A percentile compares a stretch with the other conserved stretches of the same genome.
These are phyloP conservation scores for Daedaleopsis nitida DNA, from an alignment of 768 basidiomycete genomes.

Conservation along the genomic window DNA sequence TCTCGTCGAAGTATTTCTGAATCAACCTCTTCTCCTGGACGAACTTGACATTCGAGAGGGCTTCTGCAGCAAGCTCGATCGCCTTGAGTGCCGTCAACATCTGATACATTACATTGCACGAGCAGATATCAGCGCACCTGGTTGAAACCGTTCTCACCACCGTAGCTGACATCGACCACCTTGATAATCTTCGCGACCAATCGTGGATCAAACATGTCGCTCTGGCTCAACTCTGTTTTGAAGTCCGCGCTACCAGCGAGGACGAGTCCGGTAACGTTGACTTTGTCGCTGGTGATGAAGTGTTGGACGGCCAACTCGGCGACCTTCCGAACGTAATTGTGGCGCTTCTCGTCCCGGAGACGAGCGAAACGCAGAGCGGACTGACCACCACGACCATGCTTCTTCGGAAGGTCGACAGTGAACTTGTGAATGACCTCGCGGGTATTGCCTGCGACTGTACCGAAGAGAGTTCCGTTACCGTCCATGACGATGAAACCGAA, in stretches of 20 bases:
- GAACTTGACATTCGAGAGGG: constrained; percentile 97
- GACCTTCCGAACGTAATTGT: constrained; percentile 99
- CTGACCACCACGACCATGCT: constrained; percentile 99
- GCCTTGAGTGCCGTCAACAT: constrained; percentile 53
- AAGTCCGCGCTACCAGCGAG: constrained; percentile 98
- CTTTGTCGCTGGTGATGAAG: constrained; percentile 97
- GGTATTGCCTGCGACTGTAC: constrained; percentile 94
- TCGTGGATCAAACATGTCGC: constrained; percentile 93
- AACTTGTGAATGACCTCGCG: constrained; percentile 98
- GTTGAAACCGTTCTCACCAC: constrained; percentile 98
- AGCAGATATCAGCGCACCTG: constrained; percentile 59
- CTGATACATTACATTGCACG: neutral
- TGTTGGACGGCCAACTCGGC: constrained; percentile 97
- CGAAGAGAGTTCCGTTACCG: constrained; percentile 96
- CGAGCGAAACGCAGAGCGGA: constrained; percentile 99
- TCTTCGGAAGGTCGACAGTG: constrained; percentile 98
- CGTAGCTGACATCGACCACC: constrained; percentile 97
- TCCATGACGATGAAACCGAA: constrained; percentile 99
- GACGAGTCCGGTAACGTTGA: constrained; percentile 95
- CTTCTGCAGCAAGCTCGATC: constrained; percentile 95
- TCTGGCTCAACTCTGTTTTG: constrained; percentile 96
- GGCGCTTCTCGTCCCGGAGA: constrained; percentile 97
- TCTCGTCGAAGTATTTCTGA: constrained; percentile 98
- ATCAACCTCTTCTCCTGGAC: constrained; percentile 99
- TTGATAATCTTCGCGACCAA: constrained; percentile 93